Percentiles rank a stretch among this genome's conserved stretches.
Evolutionary conservation across 169 alveolate genomes (phyloP).

Genomic region (Eimeria falciformis): DNA sequence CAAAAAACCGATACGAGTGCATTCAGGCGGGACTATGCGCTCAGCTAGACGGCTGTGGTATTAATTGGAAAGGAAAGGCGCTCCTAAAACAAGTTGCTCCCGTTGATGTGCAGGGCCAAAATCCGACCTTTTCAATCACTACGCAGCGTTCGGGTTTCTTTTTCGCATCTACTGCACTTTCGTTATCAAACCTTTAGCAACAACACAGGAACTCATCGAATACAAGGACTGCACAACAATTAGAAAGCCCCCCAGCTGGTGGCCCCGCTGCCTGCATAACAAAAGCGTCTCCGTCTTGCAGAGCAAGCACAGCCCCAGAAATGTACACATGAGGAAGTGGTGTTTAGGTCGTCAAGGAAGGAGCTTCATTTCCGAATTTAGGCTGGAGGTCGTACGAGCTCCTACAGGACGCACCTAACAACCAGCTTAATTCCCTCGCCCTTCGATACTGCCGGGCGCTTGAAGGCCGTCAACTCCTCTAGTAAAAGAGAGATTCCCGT

Average conservation of each 20-base stretch:
- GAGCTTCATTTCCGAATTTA: too few species aligned
- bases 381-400: too few species aligned
- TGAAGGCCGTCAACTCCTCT: constrained; percentile 26
- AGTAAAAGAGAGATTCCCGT: constrained; percentile 28
- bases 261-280: too few species aligned
- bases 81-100: background rate
- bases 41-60: too few species aligned
- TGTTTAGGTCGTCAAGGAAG: too few species aligned
- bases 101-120: background rate
- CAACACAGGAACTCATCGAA: background rate
- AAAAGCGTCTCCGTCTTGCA: too few species aligned
- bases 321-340: too few species aligned
- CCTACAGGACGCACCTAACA: constrained; percentile 33
- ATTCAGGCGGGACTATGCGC: too few species aligned
- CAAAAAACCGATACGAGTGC: background rate
- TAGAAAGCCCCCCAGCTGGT: background rate
- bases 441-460: constrained; percentile 41
- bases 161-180: constrained; percentile 54
- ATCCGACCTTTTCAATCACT: constrained; percentile 51
- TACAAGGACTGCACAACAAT: background rate
- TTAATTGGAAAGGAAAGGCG: too few species aligned
- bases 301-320: too few species aligned
- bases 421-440: constrained; percentile 40
- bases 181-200: constrained; percentile 35
- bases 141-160: constrained; percentile 62